Base-by-base conservation (phyloP, 2,329 filamentous ascomycete genomes). In the Cercospora sojina region DNA sequence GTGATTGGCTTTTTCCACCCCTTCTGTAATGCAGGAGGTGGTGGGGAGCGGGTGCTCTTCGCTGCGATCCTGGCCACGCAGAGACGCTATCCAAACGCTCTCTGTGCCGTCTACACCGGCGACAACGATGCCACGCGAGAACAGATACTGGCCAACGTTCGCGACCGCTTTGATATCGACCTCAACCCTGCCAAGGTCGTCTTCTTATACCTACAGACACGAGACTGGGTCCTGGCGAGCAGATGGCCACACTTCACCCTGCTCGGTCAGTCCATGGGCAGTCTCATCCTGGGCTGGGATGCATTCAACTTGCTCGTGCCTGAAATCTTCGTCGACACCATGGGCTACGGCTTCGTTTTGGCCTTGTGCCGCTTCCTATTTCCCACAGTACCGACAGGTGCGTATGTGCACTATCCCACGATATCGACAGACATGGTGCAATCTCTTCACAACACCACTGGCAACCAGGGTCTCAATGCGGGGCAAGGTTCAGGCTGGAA, bases 351-450 rank as follows among this genome's bases (percentile, higher is more conserved):
- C 27, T 99, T 98, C 77, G 87, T 91, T 0, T 86, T 97, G 10
- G 92, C 91, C 8, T 83, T 97, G 3, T 91, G 85, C 78, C 95
- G 93, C 76, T 85, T 91, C 69, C 83, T 98, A 25, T 98, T 98
- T 76, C 90, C 86, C 0, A 79, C 81, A 38, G 86, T 97, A 1
- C 91, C 94, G 0, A 97, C 93, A 0, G 93, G 87, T 55, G 93
- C 95, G 61, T 99, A 99, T 76, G 93, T 98, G 1, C 95, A 99
- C 80, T 99, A 98, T 77, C 95, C 95, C 0, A 98, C 94, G 64
- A 99, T 99, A 62, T 97, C 93, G 3, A 99, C 93, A 59, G 95
- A 99, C 75, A 99, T 99, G 95, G 87, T 99, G 3, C 86, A 88
- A 23, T 73, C 72, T 7, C 62, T 72, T 8, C 87, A 93, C 71